Evolutionary conservation across 2,329 filamentous ascomycete genomes (phyloP).

Genomic region (Lasiodiplodia gonubiensis): DNA sequence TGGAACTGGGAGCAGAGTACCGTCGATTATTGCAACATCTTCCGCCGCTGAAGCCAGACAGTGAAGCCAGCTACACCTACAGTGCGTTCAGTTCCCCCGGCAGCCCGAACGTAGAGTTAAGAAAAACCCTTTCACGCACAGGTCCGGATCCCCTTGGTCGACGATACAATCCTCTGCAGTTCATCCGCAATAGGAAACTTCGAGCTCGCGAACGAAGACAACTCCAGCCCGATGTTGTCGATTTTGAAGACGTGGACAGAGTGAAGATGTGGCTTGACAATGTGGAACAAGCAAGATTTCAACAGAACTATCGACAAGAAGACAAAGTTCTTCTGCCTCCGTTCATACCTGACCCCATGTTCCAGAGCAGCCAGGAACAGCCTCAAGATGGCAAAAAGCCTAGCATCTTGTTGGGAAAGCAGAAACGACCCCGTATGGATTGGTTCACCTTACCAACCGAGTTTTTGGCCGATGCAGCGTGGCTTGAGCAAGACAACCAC

Average conservation of each 20-base stretch:
- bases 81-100: constrained; percentile 50
- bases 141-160: constrained; percentile 63
- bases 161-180: constrained; percentile 88
- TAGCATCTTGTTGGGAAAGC: constrained; percentile 22
- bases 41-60: constrained; percentile 69
- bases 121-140: constrained; percentile 45
- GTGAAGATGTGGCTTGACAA: constrained; percentile 80
- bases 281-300: constrained; percentile 58
- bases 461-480: constrained; percentile 86
- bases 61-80: constrained; percentile 47
- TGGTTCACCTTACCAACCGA: constrained; percentile 86
- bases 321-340: constrained; percentile 45
- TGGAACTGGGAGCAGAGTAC: constrained; percentile 87
- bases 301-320: constrained; percentile 44
- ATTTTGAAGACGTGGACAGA: constrained; percentile 74
- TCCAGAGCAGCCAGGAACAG: constrained; percentile 12
- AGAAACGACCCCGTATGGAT: constrained; percentile 73
- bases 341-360: constrained; percentile 27
- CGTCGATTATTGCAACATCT: constrained; percentile 78
- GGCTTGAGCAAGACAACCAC: constrained; percentile 83
- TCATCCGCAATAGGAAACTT: constrained; percentile 87
- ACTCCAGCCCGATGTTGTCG: constrained; percentile 75
- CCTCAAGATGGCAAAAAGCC: not conserved
- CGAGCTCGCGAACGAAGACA: constrained; percentile 76
- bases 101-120: constrained; percentile 47